phyloP scores from a whole-genome alignment of 495 filamentous ascomycete genomes.

The Penicillium cinerascens region DNA sequence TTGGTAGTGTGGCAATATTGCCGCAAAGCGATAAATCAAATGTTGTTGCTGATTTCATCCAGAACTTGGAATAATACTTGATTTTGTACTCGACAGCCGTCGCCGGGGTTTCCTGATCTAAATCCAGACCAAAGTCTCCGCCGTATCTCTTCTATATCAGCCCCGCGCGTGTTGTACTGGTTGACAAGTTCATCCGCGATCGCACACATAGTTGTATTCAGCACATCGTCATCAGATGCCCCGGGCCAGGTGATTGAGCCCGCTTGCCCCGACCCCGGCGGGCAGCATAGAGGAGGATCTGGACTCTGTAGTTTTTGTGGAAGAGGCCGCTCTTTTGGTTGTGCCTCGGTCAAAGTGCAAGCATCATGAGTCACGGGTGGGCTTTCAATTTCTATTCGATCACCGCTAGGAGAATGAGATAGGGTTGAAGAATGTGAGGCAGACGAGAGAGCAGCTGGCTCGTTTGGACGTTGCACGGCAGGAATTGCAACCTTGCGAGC shows the following conservation, averaged over 20 bases:
- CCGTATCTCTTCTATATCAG: slow-evolving; percentile 36
- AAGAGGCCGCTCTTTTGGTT: background rate
- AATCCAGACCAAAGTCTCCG: slow-evolving; percentile 37
- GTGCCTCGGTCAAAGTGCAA: background rate
- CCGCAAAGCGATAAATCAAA: slow-evolving; percentile 11
- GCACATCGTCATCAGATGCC: slow-evolving; percentile 23
- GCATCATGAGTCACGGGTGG: background rate
- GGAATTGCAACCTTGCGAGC: slow-evolving; percentile 41
- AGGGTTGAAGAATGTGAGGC: background rate
- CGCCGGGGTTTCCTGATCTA: slow-evolving; percentile 25
- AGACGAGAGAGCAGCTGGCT: background rate
- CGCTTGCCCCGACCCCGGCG: background rate
- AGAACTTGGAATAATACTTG: slow-evolving; percentile 42
- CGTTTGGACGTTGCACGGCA: slow-evolving; percentile 17
- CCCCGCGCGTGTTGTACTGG: slow-evolving; percentile 38
- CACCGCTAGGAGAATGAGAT: background rate
- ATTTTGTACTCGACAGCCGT: slow-evolving; percentile 44
- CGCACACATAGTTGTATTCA: slow-evolving; percentile 41
- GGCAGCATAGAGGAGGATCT: background rate
- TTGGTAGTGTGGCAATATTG: background rate
- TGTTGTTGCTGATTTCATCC: slow-evolving; percentile 40
- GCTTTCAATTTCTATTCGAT: background rate
- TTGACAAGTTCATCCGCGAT: slow-evolving; percentile 40
- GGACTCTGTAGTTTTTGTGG: background rate
- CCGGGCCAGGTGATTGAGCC: background rate